phyloP scores from a whole-genome alignment of 768 basidiomycete species.

The Kwoniella pini region DNA sequence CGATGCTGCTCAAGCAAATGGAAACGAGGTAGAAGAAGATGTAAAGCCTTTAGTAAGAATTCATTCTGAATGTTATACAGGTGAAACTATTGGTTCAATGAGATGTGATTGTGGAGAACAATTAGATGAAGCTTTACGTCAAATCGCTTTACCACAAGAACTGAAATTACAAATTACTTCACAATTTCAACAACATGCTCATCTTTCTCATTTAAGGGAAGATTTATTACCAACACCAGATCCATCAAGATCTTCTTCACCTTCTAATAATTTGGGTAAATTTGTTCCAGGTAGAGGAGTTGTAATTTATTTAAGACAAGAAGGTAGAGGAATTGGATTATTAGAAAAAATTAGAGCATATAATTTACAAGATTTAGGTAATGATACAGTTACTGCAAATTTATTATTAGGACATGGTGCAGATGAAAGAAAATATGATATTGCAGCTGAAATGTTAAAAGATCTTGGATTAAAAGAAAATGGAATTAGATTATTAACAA shows the following conservation, averaged over 20 bases:
- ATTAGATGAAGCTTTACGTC: constrained; percentile 92
- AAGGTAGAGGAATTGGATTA: constrained; percentile 94
- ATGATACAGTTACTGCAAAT: constrained; percentile 98
- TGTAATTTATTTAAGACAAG: constrained; percentile 92
- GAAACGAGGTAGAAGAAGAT: constrained; percentile 24
- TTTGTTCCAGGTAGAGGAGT: constrained; percentile 81
- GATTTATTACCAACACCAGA: constrained; percentile 6
- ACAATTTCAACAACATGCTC: constrained; percentile 16
- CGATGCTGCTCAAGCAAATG: background rate
- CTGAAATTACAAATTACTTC: constrained; percentile 2
- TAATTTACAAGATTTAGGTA: constrained; percentile 94
- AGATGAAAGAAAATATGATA: constrained; percentile 88
- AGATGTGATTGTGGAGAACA: constrained; percentile 99
- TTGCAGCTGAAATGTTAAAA: constrained; percentile 84
- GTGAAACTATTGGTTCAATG: constrained; percentile 96
- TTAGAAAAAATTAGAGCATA: constrained; percentile 95
- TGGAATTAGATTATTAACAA: constrained; percentile 80
- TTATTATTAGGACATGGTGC: constrained; percentile 90
- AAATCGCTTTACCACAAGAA: constrained; percentile 40
- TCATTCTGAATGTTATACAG: constrained; percentile 98
- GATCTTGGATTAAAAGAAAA: constrained; percentile 72
- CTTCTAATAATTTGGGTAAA: constrained; percentile 54
- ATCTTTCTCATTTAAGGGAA: background rate
- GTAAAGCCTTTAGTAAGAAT: constrained; percentile 86
- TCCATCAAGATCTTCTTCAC: constrained; percentile 66